phyloP scores from a whole-genome alignment of 2,329 filamentous ascomycete species.

The Sclerotinia trifoliorum region DNA sequence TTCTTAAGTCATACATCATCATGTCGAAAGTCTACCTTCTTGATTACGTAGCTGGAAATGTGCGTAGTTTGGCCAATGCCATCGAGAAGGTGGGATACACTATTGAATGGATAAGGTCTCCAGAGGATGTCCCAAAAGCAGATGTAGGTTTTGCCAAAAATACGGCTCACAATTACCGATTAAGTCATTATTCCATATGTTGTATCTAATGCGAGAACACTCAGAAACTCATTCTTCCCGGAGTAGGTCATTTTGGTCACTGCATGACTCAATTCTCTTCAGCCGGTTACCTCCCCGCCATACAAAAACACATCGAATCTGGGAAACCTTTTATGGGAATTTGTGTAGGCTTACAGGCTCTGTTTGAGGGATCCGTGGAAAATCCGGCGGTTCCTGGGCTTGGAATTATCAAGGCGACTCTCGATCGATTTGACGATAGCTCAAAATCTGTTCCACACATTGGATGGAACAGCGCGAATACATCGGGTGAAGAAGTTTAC shows the following conservation, averaged over 20 bases:
- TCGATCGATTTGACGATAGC: conserved; percentile 73
- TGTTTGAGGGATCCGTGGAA: conserved; percentile 85
- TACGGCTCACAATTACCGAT: not conserved
- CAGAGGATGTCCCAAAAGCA: conserved; percentile 78
- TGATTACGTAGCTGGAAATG: conserved; percentile 94
- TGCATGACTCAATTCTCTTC: conserved; percentile 81
- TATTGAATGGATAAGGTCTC: conserved; percentile 86
- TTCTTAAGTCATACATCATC: not conserved
- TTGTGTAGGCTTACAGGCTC: conserved; percentile 88
- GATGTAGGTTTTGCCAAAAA: conserved; percentile 58
- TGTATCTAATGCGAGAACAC: not conserved
- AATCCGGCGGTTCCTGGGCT: conserved; percentile 70
- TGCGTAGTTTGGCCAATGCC: conserved; percentile 93
- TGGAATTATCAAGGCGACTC: conserved; percentile 66
- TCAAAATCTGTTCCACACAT: conserved; percentile 97
- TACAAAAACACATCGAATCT: conserved; percentile 76
- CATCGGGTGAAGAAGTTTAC: conserved; percentile 63
- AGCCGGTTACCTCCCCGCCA: conserved; percentile 80
- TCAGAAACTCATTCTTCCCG: conserved; percentile 89
- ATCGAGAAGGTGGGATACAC: conserved; percentile 94
- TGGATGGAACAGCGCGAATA: conserved; percentile 92
- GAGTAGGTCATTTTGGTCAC: conserved; percentile 96
- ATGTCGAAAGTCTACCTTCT: conserved; percentile 78
- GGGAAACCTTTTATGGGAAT: conserved; percentile 99
- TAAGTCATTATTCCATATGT: not conserved